Evolutionary conservation across 768 basidiomycete genomes (phyloP).

Genomic region (Amanita rubescens): DNA sequence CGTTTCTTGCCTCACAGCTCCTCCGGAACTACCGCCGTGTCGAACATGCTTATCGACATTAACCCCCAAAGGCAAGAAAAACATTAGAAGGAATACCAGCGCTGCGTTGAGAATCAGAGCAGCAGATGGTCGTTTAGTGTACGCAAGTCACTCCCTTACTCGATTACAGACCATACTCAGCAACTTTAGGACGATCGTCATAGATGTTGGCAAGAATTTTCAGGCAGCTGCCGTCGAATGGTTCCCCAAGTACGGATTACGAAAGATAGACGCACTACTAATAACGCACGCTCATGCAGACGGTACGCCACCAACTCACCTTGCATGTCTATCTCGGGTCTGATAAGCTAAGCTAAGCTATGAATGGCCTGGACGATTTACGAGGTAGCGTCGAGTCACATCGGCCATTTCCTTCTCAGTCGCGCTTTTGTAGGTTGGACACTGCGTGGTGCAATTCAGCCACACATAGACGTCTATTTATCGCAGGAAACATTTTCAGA

Average conservation of each 20-base stretch:
- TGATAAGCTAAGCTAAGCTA: conserved; percentile 36
- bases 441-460: conserved; percentile 52
- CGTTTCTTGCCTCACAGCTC: conserved; percentile 68
- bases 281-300: conserved; percentile 89
- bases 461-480: conserved; percentile 68
- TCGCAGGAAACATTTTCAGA: conserved; percentile 58
- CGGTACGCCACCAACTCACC: conserved; percentile 34
- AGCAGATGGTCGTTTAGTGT: conserved; percentile 41
- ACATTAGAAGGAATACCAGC: conserved; percentile 79
- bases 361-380: conserved; percentile 87
- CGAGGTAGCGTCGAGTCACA: conserved; percentile 39
- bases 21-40: conserved; percentile 41
- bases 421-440: conserved; percentile 57
- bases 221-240: conserved; percentile 41
- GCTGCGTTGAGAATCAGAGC: conserved; percentile 48
- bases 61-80: conserved; percentile 69
- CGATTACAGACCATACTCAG: background rate
- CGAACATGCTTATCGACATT: conserved; percentile 63
- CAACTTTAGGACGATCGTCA: conserved; percentile 56
- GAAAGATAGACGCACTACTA: conserved; percentile 50
- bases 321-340: conserved; percentile 3
- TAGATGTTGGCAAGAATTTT: conserved; percentile 86
- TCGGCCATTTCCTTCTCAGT: conserved; percentile 1
- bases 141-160: conserved; percentile 16
- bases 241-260: conserved; percentile 64